Evolutionary conservation across 2,329 filamentous ascomycete species (phyloP).

Genomic region (Bipolaris cookei): DNA sequence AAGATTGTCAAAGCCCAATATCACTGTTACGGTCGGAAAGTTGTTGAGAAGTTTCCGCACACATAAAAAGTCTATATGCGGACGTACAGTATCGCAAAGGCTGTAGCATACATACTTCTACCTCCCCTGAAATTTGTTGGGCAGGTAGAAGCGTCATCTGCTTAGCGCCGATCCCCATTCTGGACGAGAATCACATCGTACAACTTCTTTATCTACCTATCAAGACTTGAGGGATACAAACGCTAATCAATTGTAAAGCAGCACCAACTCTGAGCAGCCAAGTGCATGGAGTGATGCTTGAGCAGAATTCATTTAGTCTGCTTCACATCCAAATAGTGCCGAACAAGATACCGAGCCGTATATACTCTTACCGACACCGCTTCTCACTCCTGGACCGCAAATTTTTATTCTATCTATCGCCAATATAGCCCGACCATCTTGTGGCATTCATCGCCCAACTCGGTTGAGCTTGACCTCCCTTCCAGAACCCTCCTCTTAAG

Average conservation of each 20-base stretch:
- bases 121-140: neutral
- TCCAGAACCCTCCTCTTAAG: neutral
- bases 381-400: neutral
- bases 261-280: neutral
- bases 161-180: neutral
- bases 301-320: slow-evolving; percentile 1
- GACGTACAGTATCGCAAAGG: too few relatives aligned
- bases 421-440: neutral
- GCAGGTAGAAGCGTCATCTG: neutral
- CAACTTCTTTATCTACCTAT: too few relatives aligned
- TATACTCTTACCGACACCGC: slow-evolving; percentile 8
- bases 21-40: too few relatives aligned
- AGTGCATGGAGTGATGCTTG: slow-evolving; percentile 1
- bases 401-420: neutral
- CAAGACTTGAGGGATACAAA: neutral
- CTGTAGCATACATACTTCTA: neutral
- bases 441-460: neutral
- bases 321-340: slow-evolving; percentile 1
- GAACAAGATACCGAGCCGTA: slow-evolving; percentile 3
- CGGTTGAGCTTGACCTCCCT: neutral
- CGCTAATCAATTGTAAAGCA: neutral
- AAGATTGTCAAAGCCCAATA: too few relatives aligned
- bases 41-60: too few relatives aligned
- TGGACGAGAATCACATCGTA: neutral
- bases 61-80: too few relatives aligned